phyloP scores from a whole-genome alignment of 139 green algal species.

The Tetratostichococcus sp. region DNA sequence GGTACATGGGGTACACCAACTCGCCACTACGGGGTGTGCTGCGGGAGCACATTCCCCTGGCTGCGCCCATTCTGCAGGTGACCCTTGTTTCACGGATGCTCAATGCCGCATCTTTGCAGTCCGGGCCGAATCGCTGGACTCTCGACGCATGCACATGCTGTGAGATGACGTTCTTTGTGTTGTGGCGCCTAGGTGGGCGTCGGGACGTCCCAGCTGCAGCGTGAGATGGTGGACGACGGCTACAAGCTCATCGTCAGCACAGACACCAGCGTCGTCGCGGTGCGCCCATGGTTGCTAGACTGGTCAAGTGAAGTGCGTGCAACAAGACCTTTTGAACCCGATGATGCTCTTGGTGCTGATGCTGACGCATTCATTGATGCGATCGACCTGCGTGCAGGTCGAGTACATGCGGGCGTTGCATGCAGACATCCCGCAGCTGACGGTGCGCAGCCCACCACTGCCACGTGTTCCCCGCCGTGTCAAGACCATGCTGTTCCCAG shows the following conservation, averaged over 20 bases:
- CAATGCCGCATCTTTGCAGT: no score
- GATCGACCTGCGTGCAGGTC: neutral
- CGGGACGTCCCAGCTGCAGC: neutral
- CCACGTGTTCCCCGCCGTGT: neutral
- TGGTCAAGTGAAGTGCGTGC: no score
- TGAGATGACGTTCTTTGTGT: no score
- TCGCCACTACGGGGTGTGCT: neutral
- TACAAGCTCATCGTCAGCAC: neutral
- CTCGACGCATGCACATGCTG: no score
- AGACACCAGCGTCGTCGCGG: neutral
- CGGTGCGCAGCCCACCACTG: neutral
- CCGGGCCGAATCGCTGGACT: no score
- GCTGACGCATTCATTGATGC: no score
- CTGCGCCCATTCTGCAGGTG: neutral
- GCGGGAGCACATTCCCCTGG: neutral
- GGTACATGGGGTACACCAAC: neutral
- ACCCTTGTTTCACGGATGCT: no score
- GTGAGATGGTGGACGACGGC: neutral
- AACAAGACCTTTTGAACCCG: no score
- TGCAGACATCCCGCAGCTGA: neutral
- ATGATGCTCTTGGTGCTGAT: no score
- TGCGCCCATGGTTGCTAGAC: neutral
- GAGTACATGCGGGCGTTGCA: neutral
- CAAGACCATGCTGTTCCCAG: no score
- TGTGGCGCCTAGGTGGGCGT: neutral